Base-by-base conservation (phyloP, 116 monocot species). In the Trichopus zeylanicus region DNA sequence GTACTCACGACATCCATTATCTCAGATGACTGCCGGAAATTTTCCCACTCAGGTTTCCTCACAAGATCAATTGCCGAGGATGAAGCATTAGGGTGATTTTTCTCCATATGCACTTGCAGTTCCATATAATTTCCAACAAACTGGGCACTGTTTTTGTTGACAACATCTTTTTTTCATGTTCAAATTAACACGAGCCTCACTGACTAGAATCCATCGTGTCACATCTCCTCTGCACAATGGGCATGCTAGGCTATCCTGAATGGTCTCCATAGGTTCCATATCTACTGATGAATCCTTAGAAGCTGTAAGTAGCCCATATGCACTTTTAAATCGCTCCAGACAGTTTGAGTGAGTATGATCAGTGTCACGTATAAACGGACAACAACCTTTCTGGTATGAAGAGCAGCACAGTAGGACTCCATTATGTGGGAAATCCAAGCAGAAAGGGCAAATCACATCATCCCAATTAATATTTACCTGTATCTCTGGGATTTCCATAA, bases 161-260 rank as follows among this genome's bases (percentile, higher is more conserved):
- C 92, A 92, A 31, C 74, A 76, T 59, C 92, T 29, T 46, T 62
- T 74, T 59, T 84, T 92, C 37, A 46, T 46, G 65, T 92, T 74
- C 26, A 87, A 55, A 59, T 87, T 56, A 10, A 30, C 19, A 21
- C 92, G 75, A 18, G 81, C 84, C 39, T 87, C 92, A 61, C 79
- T 71, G 48, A 87, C 56, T 34, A 84, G 67, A 61, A 67, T 25
- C 92, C 88, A 92, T 28, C 89, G 80, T 33, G 63, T 80, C 28
- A 85, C 85, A 2, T 73, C 68, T 32, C 85, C 85, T 70, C 85
- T 80, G 63, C 89, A 90, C 22, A 90, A 62, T 23, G 89, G 89
- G 22, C 89, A 90, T 25, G 78, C 64, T 10, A 65, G 48, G 54
- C 56, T 71, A 13, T 56, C 34, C 35, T 63, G 56, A 64, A 67